phyloP scores from a whole-genome alignment of 2,329 filamentous ascomycete genomes.

The Plectosphaerella sp. region DNA sequence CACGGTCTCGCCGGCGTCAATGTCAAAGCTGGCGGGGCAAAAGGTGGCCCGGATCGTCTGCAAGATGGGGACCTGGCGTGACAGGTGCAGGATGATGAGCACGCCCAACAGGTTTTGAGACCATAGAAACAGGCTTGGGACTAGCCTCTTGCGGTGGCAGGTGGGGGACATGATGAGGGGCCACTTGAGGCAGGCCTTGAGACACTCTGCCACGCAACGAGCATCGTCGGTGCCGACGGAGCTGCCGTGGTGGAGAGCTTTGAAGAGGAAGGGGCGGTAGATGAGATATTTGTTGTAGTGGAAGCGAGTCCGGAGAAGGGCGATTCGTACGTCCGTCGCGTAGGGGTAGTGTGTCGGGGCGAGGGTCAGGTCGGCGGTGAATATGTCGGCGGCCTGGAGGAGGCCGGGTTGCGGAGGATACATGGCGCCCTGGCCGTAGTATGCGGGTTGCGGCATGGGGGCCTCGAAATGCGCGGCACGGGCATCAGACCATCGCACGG shows the following conservation, averaged over 20 bases:
- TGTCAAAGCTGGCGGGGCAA: constrained; percentile 44
- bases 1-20: constrained; percentile 44
- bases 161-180: constrained; percentile 54
- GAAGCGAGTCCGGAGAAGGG: constrained; percentile 52
- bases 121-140: constrained; percentile 58
- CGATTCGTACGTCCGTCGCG: constrained; percentile 51
- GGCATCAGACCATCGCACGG: constrained; percentile 54
- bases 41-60: constrained; percentile 42
- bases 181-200: constrained; percentile 55
- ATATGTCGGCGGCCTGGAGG: constrained; percentile 25
- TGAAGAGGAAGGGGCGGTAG: constrained; percentile 55
- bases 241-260: constrained; percentile 53
- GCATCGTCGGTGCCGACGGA: constrained; percentile 48
- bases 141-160: constrained; percentile 51
- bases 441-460: constrained; percentile 11
- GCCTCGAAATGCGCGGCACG: constrained; percentile 37
- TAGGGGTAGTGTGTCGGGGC: constrained; percentile 43
- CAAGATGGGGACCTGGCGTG: constrained; percentile 45
- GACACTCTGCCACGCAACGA: constrained; percentile 50
- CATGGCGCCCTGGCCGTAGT: constrained; percentile 11
- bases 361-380: constrained; percentile 39
- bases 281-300: constrained; percentile 56
- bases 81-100: constrained; percentile 51
- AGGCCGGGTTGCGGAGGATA: constrained; percentile 22
- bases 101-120: constrained; percentile 58